These are phyloP conservation scores for Rosa lucieae DNA, from an alignment of 306 rosid genomes.

Conservation along the genomic window DNA sequence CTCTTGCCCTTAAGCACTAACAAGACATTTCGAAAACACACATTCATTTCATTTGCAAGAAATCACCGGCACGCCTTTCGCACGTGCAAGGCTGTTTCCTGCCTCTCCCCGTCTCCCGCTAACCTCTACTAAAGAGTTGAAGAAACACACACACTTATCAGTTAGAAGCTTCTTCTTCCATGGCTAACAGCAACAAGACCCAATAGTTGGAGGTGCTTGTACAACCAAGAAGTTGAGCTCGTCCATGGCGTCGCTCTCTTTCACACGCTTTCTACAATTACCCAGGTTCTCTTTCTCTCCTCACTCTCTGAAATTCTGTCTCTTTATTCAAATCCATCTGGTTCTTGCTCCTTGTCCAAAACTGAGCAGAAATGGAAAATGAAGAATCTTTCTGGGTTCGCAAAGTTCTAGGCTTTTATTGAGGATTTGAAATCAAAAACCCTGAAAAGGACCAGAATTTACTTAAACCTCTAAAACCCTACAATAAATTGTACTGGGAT, in stretches of 20 bases:
- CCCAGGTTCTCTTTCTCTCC: conserved; percentile 59
- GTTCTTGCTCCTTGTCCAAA: not conserved
- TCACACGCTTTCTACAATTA: conserved; percentile 52
- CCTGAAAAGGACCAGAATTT: not conserved
- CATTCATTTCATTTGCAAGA: too few relatives aligned
- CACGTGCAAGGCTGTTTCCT: conserved; percentile 14
- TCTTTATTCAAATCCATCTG: not conserved
- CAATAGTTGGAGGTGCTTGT: conserved; percentile 19
- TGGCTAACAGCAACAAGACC: conserved; percentile 30
- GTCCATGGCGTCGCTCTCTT: conserved; percentile 61
- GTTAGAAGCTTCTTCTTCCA: conserved; percentile 13
- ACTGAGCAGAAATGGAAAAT: not conserved
- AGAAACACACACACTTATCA: not conserved
- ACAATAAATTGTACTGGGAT: not conserved
- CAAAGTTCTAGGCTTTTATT: not conserved
- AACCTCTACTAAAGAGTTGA: not conserved
- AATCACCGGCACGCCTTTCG: not conserved
- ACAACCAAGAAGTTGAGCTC: conserved; percentile 2
- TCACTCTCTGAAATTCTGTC: not conserved
- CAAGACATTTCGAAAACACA: too few relatives aligned
- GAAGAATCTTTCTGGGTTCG: conserved; percentile 10
- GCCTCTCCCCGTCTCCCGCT: too few relatives aligned
- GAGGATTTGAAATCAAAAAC: not conserved
- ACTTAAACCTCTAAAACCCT: conserved; percentile 28
- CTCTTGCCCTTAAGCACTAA: too few relatives aligned